A percentile compares a stretch with the other conserved stretches of the same genome.
Evolutionary conservation across 108 stramenopile genomes (phyloP).

Genomic region (Nitzschia putrida): DNA sequence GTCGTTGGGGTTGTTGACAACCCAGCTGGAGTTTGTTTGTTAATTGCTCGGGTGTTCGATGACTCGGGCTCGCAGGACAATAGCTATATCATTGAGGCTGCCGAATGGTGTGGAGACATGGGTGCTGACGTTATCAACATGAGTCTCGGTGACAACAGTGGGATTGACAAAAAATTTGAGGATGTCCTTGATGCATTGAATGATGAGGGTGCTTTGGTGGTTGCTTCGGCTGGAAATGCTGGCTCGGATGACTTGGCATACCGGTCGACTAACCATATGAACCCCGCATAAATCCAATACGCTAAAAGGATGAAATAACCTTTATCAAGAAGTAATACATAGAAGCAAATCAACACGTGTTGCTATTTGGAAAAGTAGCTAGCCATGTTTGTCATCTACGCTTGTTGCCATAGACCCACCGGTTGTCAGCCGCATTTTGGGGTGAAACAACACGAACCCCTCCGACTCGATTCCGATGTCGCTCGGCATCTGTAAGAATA

Average conservation of each 20-base stretch:
- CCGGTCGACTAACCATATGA: not conserved
- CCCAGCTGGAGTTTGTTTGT: constrained; percentile 25
- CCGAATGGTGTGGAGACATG: constrained; percentile 40
- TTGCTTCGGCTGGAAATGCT: constrained; percentile 70
- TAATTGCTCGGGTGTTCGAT: constrained; percentile 31
- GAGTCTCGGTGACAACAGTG: constrained; percentile 43
- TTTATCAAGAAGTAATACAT: too few species aligned
- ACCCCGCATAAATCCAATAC: not conserved
- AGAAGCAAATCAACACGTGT: too few species aligned
- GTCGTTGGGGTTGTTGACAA: constrained; percentile 49
- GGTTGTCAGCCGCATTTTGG: constrained; percentile 19
- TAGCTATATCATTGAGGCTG: constrained; percentile 21
- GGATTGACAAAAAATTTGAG: not conserved
- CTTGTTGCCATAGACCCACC: too few species aligned
- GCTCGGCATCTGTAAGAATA: constrained; percentile 67
- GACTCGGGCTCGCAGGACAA: not conserved
- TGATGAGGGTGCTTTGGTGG: constrained; percentile 12
- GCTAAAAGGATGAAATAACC: too few species aligned
- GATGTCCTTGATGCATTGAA: not conserved
- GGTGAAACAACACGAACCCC: constrained; percentile 60
- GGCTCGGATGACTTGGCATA: constrained; percentile 13
- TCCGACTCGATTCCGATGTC: constrained; percentile 69
- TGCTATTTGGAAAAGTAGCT: too few species aligned
- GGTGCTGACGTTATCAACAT: constrained; percentile 58
- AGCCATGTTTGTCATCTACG: too few species aligned